Percentiles rank a stretch among this genome's conserved stretches.
These are phyloP conservation scores for Nothophytophthora sp. DNA, from an alignment of 352 stramenopile species.

Conservation along the genomic window DNA sequence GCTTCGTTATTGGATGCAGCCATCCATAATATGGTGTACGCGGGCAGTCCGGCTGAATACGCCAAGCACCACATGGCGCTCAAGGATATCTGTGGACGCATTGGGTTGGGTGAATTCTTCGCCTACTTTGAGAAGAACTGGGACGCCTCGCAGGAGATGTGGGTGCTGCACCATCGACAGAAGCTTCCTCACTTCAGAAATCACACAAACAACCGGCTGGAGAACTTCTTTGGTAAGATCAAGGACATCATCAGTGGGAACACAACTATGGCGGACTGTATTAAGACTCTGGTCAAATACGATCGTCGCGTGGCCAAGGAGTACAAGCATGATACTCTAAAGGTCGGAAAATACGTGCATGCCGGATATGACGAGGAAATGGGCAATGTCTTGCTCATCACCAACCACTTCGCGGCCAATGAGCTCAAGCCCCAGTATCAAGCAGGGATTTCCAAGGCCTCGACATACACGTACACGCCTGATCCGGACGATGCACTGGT, in stretches of 20 bases:
- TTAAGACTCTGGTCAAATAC: background rate
- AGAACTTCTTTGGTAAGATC: conserved; percentile 31
- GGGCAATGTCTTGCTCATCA: conserved; percentile 14
- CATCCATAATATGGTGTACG: conserved; percentile 26
- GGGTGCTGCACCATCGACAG: conserved; percentile 9
- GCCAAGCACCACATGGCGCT: no score
- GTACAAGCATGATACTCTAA: conserved; percentile 3
- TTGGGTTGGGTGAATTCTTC: background rate
- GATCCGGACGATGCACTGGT: background rate
- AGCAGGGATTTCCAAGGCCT: background rate
- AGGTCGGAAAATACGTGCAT: conserved; percentile 8
- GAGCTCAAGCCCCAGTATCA: conserved; percentile 8
- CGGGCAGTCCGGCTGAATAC: no score
- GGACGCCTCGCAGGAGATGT: conserved; percentile 12
- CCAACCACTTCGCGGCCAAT: conserved; percentile 14
- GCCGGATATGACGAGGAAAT: conserved; percentile 25
- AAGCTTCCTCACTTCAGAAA: conserved; percentile 25
- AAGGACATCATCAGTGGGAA: conserved; percentile 2
- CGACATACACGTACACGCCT: background rate
- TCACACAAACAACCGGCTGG: conserved; percentile 32
- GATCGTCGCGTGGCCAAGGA: conserved; percentile 4
- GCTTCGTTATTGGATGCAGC: conserved; percentile 1
- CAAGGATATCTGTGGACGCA: no score
- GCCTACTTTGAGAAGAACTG: conserved; percentile 20
- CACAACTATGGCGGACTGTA: conserved; percentile 8